Base-by-base conservation (phyloP, 2,329 filamentous ascomycete genomes). In the Fusarium odoratissimum region DNA sequence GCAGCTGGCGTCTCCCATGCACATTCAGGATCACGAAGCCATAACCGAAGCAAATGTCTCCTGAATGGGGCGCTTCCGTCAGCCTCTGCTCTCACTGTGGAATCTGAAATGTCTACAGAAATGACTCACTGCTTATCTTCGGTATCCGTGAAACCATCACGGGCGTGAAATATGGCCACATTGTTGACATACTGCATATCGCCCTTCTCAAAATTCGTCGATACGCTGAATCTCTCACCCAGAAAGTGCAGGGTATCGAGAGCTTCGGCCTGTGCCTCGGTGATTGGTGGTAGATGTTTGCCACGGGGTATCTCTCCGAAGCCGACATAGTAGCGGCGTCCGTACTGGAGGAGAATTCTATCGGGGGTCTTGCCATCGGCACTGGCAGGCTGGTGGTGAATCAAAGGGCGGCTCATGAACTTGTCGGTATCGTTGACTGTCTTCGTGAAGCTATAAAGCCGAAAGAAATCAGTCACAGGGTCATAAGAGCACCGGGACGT, bases 61-160 rank as follows among this genome's bases (percentile, higher is more conserved):
- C 16, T 51, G 21, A 3, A 35, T 2, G 12, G 6, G 31, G n/a
- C 2, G 6, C 8, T 21, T 23, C 1, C 2, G 4, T 35, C 8
- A 51, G 12, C 2, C 2, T 19, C 6, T 49, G 30, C 5, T 11
- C 12, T 10, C 4, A n/a, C 9, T 21, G n/a, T 44, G 4, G 14
- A 6, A 23, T 9, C 3, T 6, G n/a, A 6, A 1, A 17, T 11
- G 1, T 23, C 6, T 17, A 10, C 9, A 11, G 14, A 5, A 13
- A 45, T 28, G 5, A 45, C 42, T 51, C 16, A 35, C 46, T 51
- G 30, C n/a, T 51, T 33, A 33, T 51, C 46, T n/a, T 51, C 21
- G n/a, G 31, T 51, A 51, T 51, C 31, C 3, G 46, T 51, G 16
- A 51, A 51, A 4, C 46, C 31, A 7, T 51, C 46, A 8, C 46